phyloP scores from a whole-genome alignment of 1,284 basidiomycete species.

The Porphyrellus sp. region DNA sequence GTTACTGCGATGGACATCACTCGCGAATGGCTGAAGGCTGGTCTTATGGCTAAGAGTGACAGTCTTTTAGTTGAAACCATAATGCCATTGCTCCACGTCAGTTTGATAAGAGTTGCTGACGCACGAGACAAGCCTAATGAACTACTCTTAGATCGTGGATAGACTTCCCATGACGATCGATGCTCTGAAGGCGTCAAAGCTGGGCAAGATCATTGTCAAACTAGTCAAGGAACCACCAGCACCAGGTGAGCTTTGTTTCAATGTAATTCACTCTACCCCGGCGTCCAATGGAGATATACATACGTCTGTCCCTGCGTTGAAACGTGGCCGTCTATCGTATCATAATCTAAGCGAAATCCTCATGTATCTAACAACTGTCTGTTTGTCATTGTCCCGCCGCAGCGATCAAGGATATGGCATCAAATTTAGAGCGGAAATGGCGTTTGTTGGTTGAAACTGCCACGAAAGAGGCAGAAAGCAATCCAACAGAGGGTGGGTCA shows the following conservation, averaged over 20 bases:
- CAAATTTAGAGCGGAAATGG: slow-evolving; percentile 80
- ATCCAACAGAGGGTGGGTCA: slow-evolving; percentile 68
- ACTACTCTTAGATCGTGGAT: slow-evolving; percentile 63
- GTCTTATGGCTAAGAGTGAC: slow-evolving; percentile 53
- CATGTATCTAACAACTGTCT: slow-evolving; percentile 69
- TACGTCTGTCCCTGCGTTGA: slow-evolving; percentile 27
- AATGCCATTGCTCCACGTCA: slow-evolving; percentile 80
- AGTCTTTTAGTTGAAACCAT: slow-evolving; percentile 62
- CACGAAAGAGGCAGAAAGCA: slow-evolving; percentile 46
- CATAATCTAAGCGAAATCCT: slow-evolving; percentile 39
- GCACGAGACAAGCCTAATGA: slow-evolving; percentile 20
- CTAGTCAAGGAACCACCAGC: slow-evolving; percentile 66
- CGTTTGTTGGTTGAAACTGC: slow-evolving; percentile 51
- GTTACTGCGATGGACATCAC: slow-evolving; percentile 66
- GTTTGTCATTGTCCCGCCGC: slow-evolving; percentile 41
- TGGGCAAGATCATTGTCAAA: slow-evolving; percentile 74
- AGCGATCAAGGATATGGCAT: slow-evolving; percentile 89
- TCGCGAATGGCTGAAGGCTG: slow-evolving; percentile 74
- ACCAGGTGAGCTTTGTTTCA: slow-evolving; percentile 55
- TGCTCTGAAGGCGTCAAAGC: slow-evolving; percentile 62
- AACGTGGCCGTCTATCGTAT: slow-evolving; percentile 35
- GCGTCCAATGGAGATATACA: slow-evolving; percentile 30
- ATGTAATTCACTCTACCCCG: slow-evolving; percentile 16
- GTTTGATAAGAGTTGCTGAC: slow-evolving; percentile 34
- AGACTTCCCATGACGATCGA: slow-evolving; percentile 71